Base-by-base conservation (phyloP, 2,329 filamentous ascomycete genomes). In the Colletotrichum eremochloae region DNA sequence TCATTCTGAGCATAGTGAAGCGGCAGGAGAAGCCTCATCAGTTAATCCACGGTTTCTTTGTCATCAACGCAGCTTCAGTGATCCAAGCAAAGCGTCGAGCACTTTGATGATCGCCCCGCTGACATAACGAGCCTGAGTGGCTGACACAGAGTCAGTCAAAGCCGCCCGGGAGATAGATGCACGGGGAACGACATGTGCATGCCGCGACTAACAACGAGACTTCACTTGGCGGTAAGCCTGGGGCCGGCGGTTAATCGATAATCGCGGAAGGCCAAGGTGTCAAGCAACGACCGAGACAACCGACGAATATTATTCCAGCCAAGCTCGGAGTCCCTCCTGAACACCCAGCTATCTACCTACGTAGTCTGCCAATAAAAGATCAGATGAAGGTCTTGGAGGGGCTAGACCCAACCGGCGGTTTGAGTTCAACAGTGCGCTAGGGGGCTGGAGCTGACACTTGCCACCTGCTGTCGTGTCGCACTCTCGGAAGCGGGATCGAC, bases 401-500 rank as follows among this genome's bases (percentile, higher is more conserved):
- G 42, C 42, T 24, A 36, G 52, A 40, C 38, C 58, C 57, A 57
- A 58, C 31, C 6, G 55, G 31, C 15, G 42, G 5, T 67, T 71
- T 40, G 36, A 48, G 52, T 68, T 68, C 53, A 24, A 31, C 44
- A 53, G 20, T 60, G 58, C 58, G 58, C 56, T 52, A 68, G 56
- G 57, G 44, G 42, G n/a, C 57, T 58, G 52, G 44, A 29, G 57
- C 42, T 68, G 60, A 68, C 53, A 61, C n/a, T 69, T 61, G 66
- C 69, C 66, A 69, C 65, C 53, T 48, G 60, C 52, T 72, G 60
- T 72, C 66, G 69, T 72, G 69, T 69, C 69, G 60, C 66, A 31
- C 33, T 53, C 69, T 64, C 29, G 68, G 60, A 53, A 57, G 69
- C 46, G 24, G 14, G 42, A 46, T 46, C 31, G 52, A 58, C 53